Evolutionary conservation across 768 basidiomycete species (phyloP), one percentile per base, ranked within the genome.

Genomic region (Phylloporus sp.): DNA sequence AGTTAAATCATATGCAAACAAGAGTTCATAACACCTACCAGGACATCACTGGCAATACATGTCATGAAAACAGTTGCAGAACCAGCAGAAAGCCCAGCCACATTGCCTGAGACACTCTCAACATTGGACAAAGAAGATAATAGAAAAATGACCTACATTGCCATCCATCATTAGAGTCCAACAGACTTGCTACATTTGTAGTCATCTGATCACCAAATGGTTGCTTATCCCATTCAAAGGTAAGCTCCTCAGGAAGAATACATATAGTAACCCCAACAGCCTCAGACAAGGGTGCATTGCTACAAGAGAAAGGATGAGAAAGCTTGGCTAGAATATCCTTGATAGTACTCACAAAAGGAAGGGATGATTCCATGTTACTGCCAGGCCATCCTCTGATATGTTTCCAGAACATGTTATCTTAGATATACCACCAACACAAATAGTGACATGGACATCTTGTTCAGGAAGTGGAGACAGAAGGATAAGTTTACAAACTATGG

Each of bases 361-460:
- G 1, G 47, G 47, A 28, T 48, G 47, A 12, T 40, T 48, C 47
- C 47, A 48, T 20, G 36, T 48, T 29, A 40, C 27, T 15, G 36
- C 15, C 13, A 39, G 7, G 11, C 23, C 15, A 39, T 29, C 26
- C 38, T n/a, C 13, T 20, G 47, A 28, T 24, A 20, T 2, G 26
- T 16, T 31, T 9, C 47, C 47, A 39, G 27, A 4, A 29, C 47
- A 49, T 32, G 48, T 49, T 18, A 49, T 41, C 6, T 49, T 49
- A 10, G 48, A 41, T 2, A 41, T 13, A 5, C n/a, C 22, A 11
- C 15, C 48, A 42, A 49, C 9, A 23, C n/a, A 4, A 26, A 42
- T 16, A 32, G 48, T 31, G 22, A 49, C 40, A 9, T 6, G 10
- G 5, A 49, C 42, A 23, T 42, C 40, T 23, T 34, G 10, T 28